Base-by-base conservation (phyloP, 2,329 filamentous ascomycete genomes). In the Talaromyces sp. region DNA sequence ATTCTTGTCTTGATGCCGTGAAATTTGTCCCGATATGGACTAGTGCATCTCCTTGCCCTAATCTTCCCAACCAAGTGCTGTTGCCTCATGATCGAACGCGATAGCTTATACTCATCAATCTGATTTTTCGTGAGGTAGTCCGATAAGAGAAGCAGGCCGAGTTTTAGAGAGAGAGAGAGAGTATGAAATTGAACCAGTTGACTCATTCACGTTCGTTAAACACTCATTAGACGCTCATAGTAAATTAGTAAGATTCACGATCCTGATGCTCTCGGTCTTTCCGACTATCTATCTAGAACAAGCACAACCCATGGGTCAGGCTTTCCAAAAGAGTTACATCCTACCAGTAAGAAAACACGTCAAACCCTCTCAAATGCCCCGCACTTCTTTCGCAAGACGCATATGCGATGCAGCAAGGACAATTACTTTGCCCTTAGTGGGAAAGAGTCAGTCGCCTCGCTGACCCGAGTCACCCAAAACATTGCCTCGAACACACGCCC, bases 1-100 rank as follows among this genome's bases (percentile, higher is more conserved):
- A 52, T 42, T 9, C 8, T 12, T 14, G 1, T n/a, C 18, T 37
- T 35, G 18, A 48, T 48, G 1, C 61, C 21, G 61, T 35, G 35
- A 63, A 62, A 11, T 3, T 48, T 60, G 33, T 21, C 61, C 50
- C 16, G 16, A 63, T 56, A 11, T 23, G 42, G 63, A n/a, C 48
- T 63, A 63, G 63, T 44, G 39, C 14, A 1, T 40, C 12, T 3
- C 1, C 12, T 63, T 50, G 52, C 57, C 57, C 62, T 63, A 63
- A 50, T 57, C 44, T 4, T 21, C 31, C 52, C n/a, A 18, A n/a
- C 14, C 46, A 18, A 31, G 21, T 48, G 7, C 39, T n/a, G 11
- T 50, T 14, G 46, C 46, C 23, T 50, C 23, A 50, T 14, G 9
- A 31, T 48, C 25, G 7, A 28, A 31, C 25, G 21, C 23, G n/a